Conservation (phyloP, 352 stramenopile genomes). For the Phytophthora sp. region DNA sequence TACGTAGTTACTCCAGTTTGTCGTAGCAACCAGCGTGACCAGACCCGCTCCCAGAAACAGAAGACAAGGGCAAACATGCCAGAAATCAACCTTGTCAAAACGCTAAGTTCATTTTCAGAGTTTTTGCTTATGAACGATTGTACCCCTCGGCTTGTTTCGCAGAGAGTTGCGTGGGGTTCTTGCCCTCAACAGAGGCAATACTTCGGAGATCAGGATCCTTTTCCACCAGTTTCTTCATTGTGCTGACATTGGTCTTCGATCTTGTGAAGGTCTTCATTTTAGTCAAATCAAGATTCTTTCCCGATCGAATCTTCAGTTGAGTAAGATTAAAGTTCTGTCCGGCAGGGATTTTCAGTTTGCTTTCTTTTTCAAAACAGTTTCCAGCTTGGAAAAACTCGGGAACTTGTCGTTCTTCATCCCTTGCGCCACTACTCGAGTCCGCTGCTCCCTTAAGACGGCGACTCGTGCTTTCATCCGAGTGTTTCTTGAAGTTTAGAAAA, state of each 20-base stretch:
- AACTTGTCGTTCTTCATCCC: neutral
- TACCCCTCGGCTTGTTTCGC: neutral
- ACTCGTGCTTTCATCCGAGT: neutral
- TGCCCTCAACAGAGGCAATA: neutral
- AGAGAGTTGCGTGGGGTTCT: neutral
- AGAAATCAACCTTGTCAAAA: neutral
- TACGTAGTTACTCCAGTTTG: too few relatives aligned
- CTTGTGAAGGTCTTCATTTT: neutral
- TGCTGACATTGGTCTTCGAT: neutral
- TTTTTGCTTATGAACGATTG: neutral
- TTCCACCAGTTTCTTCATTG: neutral
- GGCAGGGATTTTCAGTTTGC: neutral
- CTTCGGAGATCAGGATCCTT: neutral
- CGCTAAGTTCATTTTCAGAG: neutral
- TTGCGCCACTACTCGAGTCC: neutral
- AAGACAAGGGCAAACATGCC: neutral
- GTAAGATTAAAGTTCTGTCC: neutral
- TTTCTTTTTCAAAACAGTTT: neutral
- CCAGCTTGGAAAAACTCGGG: neutral
- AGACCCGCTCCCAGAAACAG: neutral
- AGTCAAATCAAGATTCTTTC: neutral
- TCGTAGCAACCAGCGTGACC: neutral
- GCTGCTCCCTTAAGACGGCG: neutral
- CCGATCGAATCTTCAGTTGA: neutral
- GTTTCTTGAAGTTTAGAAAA: neutral